These are phyloP conservation scores for Nemophila menziesii DNA, from an alignment of 257 asterid genomes.

Conservation along the genomic window DNA sequence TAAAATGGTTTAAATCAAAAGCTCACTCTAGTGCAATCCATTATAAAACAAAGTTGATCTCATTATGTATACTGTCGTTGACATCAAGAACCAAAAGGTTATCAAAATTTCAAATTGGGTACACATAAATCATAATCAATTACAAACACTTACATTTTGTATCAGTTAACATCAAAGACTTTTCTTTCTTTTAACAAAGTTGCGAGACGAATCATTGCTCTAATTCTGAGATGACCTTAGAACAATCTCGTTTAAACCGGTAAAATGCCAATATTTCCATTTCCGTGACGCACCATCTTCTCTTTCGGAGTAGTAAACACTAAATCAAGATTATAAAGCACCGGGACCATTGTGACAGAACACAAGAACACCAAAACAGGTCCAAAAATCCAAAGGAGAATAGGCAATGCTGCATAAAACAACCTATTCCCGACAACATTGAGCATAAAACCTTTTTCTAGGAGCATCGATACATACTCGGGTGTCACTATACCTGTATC, in stretches of 20 bases:
- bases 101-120: not conserved
- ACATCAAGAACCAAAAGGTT: not conserved
- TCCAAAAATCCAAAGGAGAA: slow-evolving; percentile 81
- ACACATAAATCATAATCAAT: not conserved
- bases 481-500: slow-evolving; percentile 31
- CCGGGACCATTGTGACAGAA: slow-evolving; percentile 50
- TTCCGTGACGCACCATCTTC: slow-evolving; percentile 14
- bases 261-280: slow-evolving; percentile 6
- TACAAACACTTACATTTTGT: not conserved
- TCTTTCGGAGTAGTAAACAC: slow-evolving; percentile 25
- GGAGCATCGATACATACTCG: slow-evolving; percentile 56
- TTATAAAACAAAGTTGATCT: not conserved
- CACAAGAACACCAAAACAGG: slow-evolving; percentile 71
- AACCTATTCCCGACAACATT: slow-evolving; percentile 69
- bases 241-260: slow-evolving; percentile 5
- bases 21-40: not conserved
- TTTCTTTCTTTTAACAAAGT: not conserved
- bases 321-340: slow-evolving; percentile 69
- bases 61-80: not conserved
- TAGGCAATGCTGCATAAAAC: slow-evolving; percentile 73
- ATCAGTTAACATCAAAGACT: not conserved
- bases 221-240: too few relatives aligned
- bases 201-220: too few relatives aligned
- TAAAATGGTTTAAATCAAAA: not conserved
- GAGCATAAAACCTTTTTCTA: slow-evolving; percentile 50